phyloP scores from a whole-genome alignment of 176 grass and related monocot species.

The Miscanthus lutarioriparius region DNA sequence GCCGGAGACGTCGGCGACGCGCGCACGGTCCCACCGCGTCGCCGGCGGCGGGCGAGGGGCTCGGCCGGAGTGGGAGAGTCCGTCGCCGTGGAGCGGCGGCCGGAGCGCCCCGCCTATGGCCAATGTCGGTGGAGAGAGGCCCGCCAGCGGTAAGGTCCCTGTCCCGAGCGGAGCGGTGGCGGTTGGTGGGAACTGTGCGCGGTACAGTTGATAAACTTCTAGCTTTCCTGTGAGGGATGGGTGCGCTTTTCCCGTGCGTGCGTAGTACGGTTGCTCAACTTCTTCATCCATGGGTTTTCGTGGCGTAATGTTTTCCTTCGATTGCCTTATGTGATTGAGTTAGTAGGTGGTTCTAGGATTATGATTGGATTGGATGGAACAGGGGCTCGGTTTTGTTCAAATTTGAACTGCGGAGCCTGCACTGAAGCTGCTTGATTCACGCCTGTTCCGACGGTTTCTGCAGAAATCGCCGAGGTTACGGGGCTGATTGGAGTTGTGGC shows the following conservation, averaged over 20 bases:
- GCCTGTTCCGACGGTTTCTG: not conserved
- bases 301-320: not conserved
- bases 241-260: slow-evolving; percentile 22
- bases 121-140: slow-evolving; percentile 40
- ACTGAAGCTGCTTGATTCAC: not conserved
- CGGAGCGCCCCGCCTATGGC: slow-evolving; percentile 2
- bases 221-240: slow-evolving; percentile 17
- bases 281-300: slow-evolving; percentile 13
- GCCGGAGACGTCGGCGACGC: slow-evolving; percentile 13
- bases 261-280: slow-evolving; percentile 5
- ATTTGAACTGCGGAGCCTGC: slow-evolving; percentile 18
- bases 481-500: slow-evolving; percentile 14
- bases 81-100: slow-evolving; percentile 5
- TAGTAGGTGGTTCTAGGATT: not conserved
- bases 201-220: slow-evolving; percentile 22
- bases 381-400: slow-evolving; percentile 6
- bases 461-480: slow-evolving; percentile 26
- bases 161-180: slow-evolving; percentile 37
- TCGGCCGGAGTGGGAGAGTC: not conserved
- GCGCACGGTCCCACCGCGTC: not conserved
- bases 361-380: slow-evolving; percentile 31
- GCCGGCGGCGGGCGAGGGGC: slow-evolving; percentile 1
- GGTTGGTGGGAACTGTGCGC: slow-evolving; percentile 48
- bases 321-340: not conserved
- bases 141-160: slow-evolving; percentile 46